Percentiles rank a stretch among this genome's conserved stretches.
Conservation (phyloP, 768 basidiomycete species). For the Leccinum rimulosum region DNA sequence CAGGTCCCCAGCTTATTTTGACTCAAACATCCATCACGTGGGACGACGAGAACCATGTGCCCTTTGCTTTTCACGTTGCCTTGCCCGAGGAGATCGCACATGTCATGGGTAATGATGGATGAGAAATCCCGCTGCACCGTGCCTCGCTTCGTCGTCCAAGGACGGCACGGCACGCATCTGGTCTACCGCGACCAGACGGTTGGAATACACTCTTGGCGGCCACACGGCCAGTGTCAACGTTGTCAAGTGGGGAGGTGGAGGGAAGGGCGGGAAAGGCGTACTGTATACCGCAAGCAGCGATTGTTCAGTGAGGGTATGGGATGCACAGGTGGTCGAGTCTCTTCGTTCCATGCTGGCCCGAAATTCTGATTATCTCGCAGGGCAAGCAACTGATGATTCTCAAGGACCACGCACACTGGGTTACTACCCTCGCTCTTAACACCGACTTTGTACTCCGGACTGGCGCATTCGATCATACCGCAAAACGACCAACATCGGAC, state of each 20-base stretch:
- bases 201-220: conserved; percentile 86
- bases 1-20: background rate
- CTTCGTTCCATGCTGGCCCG: background rate
- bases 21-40: background rate
- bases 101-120: conserved; percentile 4
- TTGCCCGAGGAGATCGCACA: conserved; percentile 49
- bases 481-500: conserved; percentile 74
- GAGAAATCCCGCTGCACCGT: conserved; percentile 76
- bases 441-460: conserved; percentile 95
- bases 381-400: conserved; percentile 81
- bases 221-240: conserved; percentile 95
- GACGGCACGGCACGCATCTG: conserved; percentile 96
- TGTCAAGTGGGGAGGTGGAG: conserved; percentile 93
- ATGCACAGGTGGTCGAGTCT: conserved; percentile 64
- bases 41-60: conserved; percentile 81
- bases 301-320: conserved; percentile 93
- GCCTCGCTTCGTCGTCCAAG: conserved; percentile 93
- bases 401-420: conserved; percentile 98
- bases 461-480: conserved; percentile 89
- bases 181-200: conserved; percentile 67
- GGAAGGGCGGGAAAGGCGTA: conserved; percentile 58
- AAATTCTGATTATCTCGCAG: conserved; percentile 37
- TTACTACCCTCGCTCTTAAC: conserved; percentile 92
- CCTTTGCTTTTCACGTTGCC: conserved; percentile 86
- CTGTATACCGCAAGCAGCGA: conserved; percentile 96